Evolutionary conservation across 352 stramenopile species (phyloP), one percentile per base, ranked within the genome.

Genomic region (Globisporangium middletonii): DNA sequence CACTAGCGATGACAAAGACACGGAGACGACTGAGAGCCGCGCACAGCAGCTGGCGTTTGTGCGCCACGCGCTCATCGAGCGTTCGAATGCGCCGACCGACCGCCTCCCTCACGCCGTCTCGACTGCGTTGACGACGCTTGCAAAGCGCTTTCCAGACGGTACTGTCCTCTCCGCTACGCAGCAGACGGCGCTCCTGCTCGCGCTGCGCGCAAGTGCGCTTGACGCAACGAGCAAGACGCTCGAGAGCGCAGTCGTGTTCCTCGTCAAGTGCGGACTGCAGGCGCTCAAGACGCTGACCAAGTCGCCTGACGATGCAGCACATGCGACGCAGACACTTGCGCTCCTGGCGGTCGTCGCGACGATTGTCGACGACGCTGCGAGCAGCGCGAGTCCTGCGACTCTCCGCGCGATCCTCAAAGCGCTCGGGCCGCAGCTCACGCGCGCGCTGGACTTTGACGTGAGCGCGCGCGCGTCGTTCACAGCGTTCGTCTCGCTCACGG

Each of bases 401-500:
- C 18, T 54, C 18, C 37, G 15, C 5, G 44, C 42, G 48, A 61
- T 59, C 15, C 47, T 66, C 19, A 68, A 69, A 61, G 47, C 43
- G 12, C 16, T 75, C 0, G 35, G 67, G 4, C 56, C 71, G 1
- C 50, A 69, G 50, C 60, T 79, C 12, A 44, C 54, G 2, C 56
- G 68, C 33, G 62, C 46, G 15, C 57, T 64, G 58, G 58, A 69
- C 49, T 53, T 56, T 23, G 27, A 63, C 63, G 28, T 62, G 38
- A 72, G 19, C 9, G 48, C 58, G 3, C 11, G 37, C 2, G 37
- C 50, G 43, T 59, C 53, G 42, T 82, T 72, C 42, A 38, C 65
- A 18, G 50, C 56, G 7, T 81, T 84, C 55, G 59, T 74, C n/a
- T 57, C 44, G 33, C 55, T 84, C 27, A 74, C 62, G 19, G 49